These are phyloP conservation scores for Diaporthe vaccinii DNA, from an alignment of 2,329 filamentous ascomycete genomes.

Conservation along the genomic window DNA sequence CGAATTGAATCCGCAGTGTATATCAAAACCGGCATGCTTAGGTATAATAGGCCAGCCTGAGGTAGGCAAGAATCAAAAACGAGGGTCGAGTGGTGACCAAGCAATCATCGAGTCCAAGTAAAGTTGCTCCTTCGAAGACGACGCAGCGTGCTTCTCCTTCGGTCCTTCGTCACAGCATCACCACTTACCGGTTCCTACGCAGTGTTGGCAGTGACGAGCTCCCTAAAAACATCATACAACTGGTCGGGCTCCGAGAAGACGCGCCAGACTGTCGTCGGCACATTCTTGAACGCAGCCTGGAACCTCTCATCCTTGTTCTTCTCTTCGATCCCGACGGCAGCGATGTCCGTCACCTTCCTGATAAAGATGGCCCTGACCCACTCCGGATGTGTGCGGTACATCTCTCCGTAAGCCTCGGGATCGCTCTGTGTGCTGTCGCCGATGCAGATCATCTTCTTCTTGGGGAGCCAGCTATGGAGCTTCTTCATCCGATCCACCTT, in stretches of 20 bases:
- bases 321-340: slow-evolving; percentile 76
- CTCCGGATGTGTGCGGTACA: slow-evolving; percentile 75
- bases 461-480: slow-evolving; percentile 83
- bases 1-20: not conserved
- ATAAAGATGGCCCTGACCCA: slow-evolving; percentile 91
- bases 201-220: slow-evolving; percentile 42
- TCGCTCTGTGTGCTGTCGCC: slow-evolving; percentile 94
- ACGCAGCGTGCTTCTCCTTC: not conserved
- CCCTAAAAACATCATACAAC: slow-evolving; percentile 59
- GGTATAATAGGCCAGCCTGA: not conserved
- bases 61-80: not conserved
- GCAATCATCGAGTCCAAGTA: not conserved
- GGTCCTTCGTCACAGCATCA: not conserved
- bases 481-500: slow-evolving; percentile 85
- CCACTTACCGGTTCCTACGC: not conserved
- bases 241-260: slow-evolving; percentile 86
- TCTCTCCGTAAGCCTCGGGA: slow-evolving; percentile 88
- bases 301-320: slow-evolving; percentile 84
- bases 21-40: not conserved
- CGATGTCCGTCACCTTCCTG: slow-evolving; percentile 83
- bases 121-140: slow-evolving; percentile 15
- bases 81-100: not conserved
- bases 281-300: slow-evolving; percentile 82
- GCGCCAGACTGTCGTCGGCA: slow-evolving; percentile 81
- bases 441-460: slow-evolving; percentile 83